phyloP scores from a whole-genome alignment of 2,329 filamentous ascomycete genomes.

The Dothidotthia symphoricarpi region DNA sequence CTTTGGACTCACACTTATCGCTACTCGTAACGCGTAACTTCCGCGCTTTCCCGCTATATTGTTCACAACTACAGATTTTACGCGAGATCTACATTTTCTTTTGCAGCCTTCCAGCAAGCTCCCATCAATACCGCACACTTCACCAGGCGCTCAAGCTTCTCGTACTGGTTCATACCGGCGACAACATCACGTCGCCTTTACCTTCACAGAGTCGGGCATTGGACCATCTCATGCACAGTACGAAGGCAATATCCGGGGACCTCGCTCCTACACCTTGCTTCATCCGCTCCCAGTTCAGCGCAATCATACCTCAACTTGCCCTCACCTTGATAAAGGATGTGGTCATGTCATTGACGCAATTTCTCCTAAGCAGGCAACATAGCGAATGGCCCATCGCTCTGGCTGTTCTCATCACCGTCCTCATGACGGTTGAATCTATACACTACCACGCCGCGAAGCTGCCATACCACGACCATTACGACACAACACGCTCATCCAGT shows the following conservation, averaged over 20 bases:
- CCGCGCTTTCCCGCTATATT: constrained; percentile 35
- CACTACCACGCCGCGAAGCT: constrained; percentile 41
- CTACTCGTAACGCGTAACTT: constrained; percentile 37
- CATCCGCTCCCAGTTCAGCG: constrained; percentile 41
- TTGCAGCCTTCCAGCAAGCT: too few relatives aligned
- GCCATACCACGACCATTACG: constrained; percentile 32
- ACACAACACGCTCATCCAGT: neutral
- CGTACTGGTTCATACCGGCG: constrained; percentile 41
- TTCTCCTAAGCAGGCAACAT: constrained; percentile 31
- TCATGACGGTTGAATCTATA: constrained; percentile 42
- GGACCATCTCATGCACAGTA: constrained; percentile 18
- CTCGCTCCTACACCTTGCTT: constrained; percentile 38
- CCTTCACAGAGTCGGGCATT: constrained; percentile 15
- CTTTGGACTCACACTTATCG: constrained; percentile 33
- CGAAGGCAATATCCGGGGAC: constrained; percentile 8
- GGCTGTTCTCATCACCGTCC: constrained; percentile 32
- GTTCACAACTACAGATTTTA: constrained; percentile 34
- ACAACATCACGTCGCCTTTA: constrained; percentile 34
- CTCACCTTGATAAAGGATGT: constrained; percentile 32
- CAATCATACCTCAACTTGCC: constrained; percentile 36
- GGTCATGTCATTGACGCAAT: constrained; percentile 31
- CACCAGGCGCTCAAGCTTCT: constrained; percentile 40
- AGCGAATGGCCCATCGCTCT: constrained; percentile 36
- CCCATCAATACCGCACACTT: constrained; percentile 26
- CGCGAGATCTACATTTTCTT: constrained; percentile 37